These are phyloP conservation scores for Mycena latifolia DNA, from an alignment of 768 basidiomycete species.

Conservation along the genomic window DNA sequence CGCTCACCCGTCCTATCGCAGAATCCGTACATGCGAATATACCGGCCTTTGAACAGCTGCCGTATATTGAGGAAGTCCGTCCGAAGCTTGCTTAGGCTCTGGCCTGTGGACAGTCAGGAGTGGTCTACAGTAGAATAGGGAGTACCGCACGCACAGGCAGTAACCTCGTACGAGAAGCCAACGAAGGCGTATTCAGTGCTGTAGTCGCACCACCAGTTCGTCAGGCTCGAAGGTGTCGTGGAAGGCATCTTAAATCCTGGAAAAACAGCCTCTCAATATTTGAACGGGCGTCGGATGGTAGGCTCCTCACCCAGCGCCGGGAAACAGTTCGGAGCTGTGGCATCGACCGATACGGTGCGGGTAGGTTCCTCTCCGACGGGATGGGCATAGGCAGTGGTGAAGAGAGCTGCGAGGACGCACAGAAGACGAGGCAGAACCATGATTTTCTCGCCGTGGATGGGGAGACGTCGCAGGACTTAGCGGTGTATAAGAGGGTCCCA, in stretches of 20 bases:
- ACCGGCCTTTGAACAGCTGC: slow-evolving; percentile 70
- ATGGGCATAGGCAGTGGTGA: not conserved
- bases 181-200: slow-evolving; percentile 80
- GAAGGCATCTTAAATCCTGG: slow-evolving; percentile 67
- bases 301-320: slow-evolving; percentile 45
- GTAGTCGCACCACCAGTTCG: slow-evolving; percentile 75
- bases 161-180: slow-evolving; percentile 83
- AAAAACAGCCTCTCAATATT: not conserved
- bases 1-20: slow-evolving; percentile 51
- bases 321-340: slow-evolving; percentile 49
- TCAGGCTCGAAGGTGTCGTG: slow-evolving; percentile 55
- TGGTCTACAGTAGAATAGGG: slow-evolving; percentile 4
- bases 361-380: slow-evolving; percentile 17
- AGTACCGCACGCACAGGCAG: slow-evolving; percentile 60
- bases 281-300: not conserved
- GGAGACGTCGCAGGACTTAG: not conserved
- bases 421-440: slow-evolving; percentile 17
- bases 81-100: slow-evolving; percentile 62
- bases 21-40: slow-evolving; percentile 69
- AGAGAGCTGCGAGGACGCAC: slow-evolving; percentile 13
- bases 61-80: slow-evolving; percentile 73
- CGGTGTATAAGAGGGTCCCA: not conserved
- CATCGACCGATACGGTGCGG: slow-evolving; percentile 10
- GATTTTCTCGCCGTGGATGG: not conserved
- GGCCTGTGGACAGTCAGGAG: slow-evolving; percentile 57